Conservation (phyloP, 1,284 basidiomycete species). For the Gomphus bonarii region DNA sequence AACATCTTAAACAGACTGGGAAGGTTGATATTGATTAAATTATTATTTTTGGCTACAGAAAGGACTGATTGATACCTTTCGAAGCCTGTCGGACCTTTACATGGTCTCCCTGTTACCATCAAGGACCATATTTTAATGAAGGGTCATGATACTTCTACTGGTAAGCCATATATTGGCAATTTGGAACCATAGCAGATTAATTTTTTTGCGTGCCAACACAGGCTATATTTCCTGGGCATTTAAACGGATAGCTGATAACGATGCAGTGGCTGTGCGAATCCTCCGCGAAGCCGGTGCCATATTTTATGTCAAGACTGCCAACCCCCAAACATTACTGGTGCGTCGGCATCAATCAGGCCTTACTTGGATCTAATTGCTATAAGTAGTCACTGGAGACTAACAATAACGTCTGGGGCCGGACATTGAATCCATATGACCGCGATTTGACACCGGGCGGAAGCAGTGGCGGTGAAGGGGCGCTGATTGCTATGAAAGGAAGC, state of each 20-base stretch:
- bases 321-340: constrained; percentile 41
- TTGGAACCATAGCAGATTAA: neutral
- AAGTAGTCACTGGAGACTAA: constrained; percentile 36
- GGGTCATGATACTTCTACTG: constrained; percentile 32
- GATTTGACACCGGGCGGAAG: constrained; percentile 47
- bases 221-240: constrained; percentile 46
- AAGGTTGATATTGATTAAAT: constrained; percentile 14
- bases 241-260: constrained; percentile 28
- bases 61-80: neutral
- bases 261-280: constrained; percentile 37
- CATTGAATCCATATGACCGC: constrained; percentile 44
- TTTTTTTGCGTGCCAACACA: neutral
- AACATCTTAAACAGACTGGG: constrained; percentile 33
- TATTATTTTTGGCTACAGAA: neutral
- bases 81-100: constrained; percentile 41
- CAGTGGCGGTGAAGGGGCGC: constrained; percentile 54
- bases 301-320: constrained; percentile 47
- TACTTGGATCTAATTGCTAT: constrained; percentile 12
- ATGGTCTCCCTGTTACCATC: constrained; percentile 47
- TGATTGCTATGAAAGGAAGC: constrained; percentile 48
- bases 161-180: constrained; percentile 24
- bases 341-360: constrained; percentile 16
- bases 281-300: constrained; percentile 44
- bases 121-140: constrained; percentile 34
- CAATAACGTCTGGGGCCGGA: constrained; percentile 44